phyloP scores from a whole-genome alignment of 805 yeast species.

The Saccharomycopsis synnaedendra region DNA sequence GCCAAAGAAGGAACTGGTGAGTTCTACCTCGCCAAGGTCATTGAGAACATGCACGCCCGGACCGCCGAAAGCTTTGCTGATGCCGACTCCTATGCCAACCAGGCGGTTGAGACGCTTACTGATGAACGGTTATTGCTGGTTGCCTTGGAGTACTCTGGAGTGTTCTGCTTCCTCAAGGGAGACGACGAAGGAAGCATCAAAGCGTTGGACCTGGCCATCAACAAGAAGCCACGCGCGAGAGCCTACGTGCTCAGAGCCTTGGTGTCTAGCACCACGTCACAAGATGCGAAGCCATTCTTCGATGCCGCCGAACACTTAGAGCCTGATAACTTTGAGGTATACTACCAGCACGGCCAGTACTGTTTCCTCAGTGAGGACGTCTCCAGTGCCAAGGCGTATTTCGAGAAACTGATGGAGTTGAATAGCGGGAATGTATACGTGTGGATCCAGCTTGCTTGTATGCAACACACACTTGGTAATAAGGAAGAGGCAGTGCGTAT shows the following conservation, averaged over 20 bases:
- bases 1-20: conserved; percentile 49
- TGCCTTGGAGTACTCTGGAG: conserved; percentile 76
- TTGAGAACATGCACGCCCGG: conserved; percentile 40
- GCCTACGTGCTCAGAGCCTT: conserved; percentile 75
- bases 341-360: conserved; percentile 92
- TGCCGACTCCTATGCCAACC: conserved; percentile 34
- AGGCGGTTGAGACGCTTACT: conserved; percentile 42
- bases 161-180: conserved; percentile 72
- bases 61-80: conserved; percentile 27
- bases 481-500: conserved; percentile 47
- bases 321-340: conserved; percentile 67
- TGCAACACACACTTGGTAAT: conserved; percentile 69
- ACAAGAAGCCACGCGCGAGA: conserved; percentile 64
- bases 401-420: conserved; percentile 61
- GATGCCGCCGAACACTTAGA: conserved; percentile 58
- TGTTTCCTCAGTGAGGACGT: conserved; percentile 71
- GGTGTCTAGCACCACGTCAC: conserved; percentile 62
- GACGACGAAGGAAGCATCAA: conserved; percentile 54
- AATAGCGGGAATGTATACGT: conserved; percentile 74
- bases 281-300: conserved; percentile 42
- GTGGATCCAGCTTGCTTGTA: conserved; percentile 86
- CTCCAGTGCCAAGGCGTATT: conserved; percentile 59
- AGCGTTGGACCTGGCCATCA: conserved; percentile 54
- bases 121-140: conserved; percentile 38
- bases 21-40: conserved; percentile 51